These are phyloP conservation scores for Kuraishia floccosa DNA, from an alignment of 805 yeast genomes.

Conservation along the genomic window DNA sequence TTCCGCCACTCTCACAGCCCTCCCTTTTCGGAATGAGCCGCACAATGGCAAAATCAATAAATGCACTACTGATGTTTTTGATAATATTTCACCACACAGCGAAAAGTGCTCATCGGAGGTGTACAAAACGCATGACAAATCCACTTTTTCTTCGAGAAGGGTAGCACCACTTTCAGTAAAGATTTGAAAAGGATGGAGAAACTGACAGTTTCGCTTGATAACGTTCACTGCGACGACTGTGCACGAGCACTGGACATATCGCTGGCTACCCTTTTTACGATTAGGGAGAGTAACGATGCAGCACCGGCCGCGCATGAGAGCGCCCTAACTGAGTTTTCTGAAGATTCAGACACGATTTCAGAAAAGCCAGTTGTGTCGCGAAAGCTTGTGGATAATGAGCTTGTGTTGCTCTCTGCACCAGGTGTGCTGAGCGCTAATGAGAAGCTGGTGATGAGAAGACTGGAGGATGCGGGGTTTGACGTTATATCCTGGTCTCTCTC, in stretches of 20 bases:
- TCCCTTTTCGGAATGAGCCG: no score
- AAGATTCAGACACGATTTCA: not conserved
- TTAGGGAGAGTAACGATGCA: slow-evolving; percentile 9
- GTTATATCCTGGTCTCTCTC: slow-evolving; percentile 11
- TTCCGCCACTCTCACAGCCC: no score
- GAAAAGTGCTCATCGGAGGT: no score
- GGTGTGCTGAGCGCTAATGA: slow-evolving; percentile 9
- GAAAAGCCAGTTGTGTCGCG: slow-evolving; percentile 10
- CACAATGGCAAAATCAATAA: no score
- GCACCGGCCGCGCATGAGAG: slow-evolving; percentile 5
- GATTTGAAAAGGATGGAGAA: slow-evolving; percentile 14
- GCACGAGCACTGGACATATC: slow-evolving; percentile 21
- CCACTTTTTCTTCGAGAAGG: no score
- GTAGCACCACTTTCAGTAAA: no score
- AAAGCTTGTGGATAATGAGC: slow-evolving; percentile 13
- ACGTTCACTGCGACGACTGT: slow-evolving; percentile 49
- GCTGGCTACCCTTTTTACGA: slow-evolving; percentile 10
- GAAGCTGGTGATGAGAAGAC: slow-evolving; percentile 13
- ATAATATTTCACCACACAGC: no score
- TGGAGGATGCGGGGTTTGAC: slow-evolving; percentile 26
- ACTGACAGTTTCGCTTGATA: slow-evolving; percentile 19
- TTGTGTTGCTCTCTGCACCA: slow-evolving; percentile 15
- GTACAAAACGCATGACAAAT: no score
- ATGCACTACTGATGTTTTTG: no score
- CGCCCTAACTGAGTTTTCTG: not conserved